These are phyloP conservation scores for Fraxinus floribunda DNA, from an alignment of 305 asterid genomes.

Conservation along the genomic window DNA sequence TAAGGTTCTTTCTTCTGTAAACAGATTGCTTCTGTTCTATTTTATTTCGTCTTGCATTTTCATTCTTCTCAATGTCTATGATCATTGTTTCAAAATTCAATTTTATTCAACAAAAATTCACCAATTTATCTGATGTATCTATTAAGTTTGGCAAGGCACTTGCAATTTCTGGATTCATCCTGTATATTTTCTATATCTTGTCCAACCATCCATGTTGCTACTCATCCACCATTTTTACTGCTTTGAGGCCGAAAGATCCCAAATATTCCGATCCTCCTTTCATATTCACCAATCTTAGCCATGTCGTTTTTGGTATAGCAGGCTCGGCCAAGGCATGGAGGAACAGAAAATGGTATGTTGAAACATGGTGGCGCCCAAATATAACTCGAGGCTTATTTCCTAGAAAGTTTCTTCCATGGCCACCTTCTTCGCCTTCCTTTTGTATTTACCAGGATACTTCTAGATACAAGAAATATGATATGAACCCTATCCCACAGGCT, in stretches of 20 bases:
- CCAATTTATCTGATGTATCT: background rate
- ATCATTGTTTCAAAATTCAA: background rate
- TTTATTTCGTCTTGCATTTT: background rate
- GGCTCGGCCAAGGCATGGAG: constrained; percentile 28
- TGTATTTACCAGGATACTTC: constrained; percentile 29
- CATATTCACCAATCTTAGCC: constrained; percentile 28
- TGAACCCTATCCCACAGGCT: constrained; percentile 28
- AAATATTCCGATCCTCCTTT: background rate
- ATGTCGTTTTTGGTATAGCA: constrained; percentile 38
- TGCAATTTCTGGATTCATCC: constrained; percentile 25
- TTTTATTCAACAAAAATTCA: constrained; percentile 5
- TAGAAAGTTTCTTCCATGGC: constrained; percentile 20
- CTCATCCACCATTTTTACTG: constrained; percentile 17
- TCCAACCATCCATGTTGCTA: constrained; percentile 23
- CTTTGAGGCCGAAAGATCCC: constrained; percentile 4
- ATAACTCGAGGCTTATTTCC: constrained; percentile 26
- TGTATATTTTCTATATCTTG: constrained; percentile 24
- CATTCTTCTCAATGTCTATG: background rate
- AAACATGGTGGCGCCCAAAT: constrained; percentile 42
- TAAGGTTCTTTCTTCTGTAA: background rate
- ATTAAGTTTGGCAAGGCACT: constrained; percentile 25
- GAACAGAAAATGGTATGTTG: constrained; percentile 12
- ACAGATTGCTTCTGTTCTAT: background rate
- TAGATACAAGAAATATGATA: constrained; percentile 29
- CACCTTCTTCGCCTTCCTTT: constrained; percentile 26